These are phyloP conservation scores for Apiospora phragmitis DNA, from an alignment of 2,329 filamentous ascomycete genomes.

Conservation along the genomic window DNA sequence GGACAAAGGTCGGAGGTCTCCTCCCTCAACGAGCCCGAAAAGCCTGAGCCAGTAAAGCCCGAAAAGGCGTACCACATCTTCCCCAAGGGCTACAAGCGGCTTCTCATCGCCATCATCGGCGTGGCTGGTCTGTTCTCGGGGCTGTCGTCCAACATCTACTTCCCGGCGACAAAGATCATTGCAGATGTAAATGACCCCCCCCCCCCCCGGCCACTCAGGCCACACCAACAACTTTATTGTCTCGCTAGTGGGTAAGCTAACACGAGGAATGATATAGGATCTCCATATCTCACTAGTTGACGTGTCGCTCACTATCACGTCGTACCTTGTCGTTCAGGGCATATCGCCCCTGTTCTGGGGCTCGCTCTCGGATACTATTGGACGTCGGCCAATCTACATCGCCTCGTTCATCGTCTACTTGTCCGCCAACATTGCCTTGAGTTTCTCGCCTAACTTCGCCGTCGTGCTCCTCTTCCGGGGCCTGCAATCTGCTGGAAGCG, in stretches of 20 bases:
- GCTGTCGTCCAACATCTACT: conserved; percentile 52
- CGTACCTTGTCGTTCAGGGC: conserved; percentile 53
- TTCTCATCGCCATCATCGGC: conserved; percentile 49
- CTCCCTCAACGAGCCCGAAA: background rate
- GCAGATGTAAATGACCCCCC: conserved; percentile 25
- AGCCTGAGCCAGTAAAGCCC: background rate
- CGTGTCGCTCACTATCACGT: conserved; percentile 43
- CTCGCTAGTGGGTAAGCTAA: background rate
- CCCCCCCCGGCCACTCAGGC: background rate
- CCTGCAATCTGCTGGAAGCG: conserved; percentile 48
- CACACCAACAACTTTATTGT: background rate
- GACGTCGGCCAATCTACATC: conserved; percentile 45
- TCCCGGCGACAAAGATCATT: conserved; percentile 43
- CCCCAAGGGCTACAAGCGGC: conserved; percentile 39
- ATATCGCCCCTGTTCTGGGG: conserved; percentile 50
- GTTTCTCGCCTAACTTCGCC: conserved; percentile 42
- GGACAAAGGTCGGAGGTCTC: background rate
- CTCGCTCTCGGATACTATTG: conserved; percentile 46
- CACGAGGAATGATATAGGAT: conserved; percentile 19
- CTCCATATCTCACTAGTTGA: conserved; percentile 29
- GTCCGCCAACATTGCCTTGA: conserved; percentile 45
- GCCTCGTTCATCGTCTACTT: conserved; percentile 49
- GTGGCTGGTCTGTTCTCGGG: conserved; percentile 54
- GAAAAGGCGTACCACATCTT: conserved; percentile 35
- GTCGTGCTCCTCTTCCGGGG: conserved; percentile 45